Percentiles rank a stretch among this genome's conserved stretches.
These are phyloP conservation scores for Naegleria gruberi DNA, from an alignment of 208 protist genomes.

Conservation along the genomic window DNA sequence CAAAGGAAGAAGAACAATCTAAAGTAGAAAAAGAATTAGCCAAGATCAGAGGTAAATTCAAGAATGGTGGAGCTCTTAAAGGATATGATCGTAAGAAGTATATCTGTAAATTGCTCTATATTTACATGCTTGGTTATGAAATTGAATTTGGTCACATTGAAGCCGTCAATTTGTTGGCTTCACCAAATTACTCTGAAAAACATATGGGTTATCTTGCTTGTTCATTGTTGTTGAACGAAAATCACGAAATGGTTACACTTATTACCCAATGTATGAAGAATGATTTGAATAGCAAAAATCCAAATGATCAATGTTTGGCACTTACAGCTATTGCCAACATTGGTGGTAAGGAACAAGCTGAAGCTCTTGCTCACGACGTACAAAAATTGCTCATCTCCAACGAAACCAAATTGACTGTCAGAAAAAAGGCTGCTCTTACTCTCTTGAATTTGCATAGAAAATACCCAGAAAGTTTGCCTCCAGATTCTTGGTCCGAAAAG, in stretches of 20 bases:
- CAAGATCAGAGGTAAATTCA: conserved; percentile 97
- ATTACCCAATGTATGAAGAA: conserved; percentile 92
- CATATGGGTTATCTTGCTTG: conserved; percentile 93
- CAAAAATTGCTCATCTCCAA: conserved; percentile 78
- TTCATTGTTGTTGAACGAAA: conserved; percentile 90
- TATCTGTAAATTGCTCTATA: conserved; percentile 99
- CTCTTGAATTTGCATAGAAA: conserved; percentile 91
- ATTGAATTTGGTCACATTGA: conserved; percentile 99
- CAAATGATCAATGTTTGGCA: conserved; percentile 85
- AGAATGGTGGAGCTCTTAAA: conserved; percentile 59
- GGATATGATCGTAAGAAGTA: conserved; percentile 98
- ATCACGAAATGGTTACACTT: conserved; percentile 90
- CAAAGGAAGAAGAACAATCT: conserved; percentile 82
- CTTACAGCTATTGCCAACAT: conserved; percentile 93
- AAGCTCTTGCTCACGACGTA: conserved; percentile 86
- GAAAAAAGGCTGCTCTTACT: conserved; percentile 95
- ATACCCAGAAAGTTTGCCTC: conserved; percentile 71
- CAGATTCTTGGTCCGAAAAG: conserved; percentile 55
- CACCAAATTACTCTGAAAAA: conserved; percentile 90
- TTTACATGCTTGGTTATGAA: conserved; percentile 97
- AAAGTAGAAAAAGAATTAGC: conserved; percentile 95
- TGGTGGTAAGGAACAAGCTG: conserved; percentile 92
- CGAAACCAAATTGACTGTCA: conserved; percentile 63
- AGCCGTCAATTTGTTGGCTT: conserved; percentile 89
- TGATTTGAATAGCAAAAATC: conserved; percentile 80